Base-by-base conservation (phyloP, 2,329 filamentous ascomycete species). In the Colletotrichum zoysiae region DNA sequence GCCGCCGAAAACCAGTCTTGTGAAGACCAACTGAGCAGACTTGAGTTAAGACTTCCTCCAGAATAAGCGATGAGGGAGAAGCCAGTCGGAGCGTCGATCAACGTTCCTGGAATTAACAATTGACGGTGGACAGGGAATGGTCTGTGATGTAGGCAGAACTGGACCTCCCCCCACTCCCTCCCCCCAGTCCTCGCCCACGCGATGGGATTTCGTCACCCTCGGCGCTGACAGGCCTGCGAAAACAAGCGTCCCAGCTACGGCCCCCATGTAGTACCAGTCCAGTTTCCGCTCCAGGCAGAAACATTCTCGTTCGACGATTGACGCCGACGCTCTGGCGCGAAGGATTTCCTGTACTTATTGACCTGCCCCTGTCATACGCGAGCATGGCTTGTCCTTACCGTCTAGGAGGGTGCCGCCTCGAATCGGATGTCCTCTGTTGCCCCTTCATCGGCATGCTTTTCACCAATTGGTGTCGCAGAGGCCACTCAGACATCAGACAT, bases 261-360 rank as follows among this genome's bases (percentile, higher is more conserved):
- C 23, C 44, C n/a, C 59, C 59, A 51, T 50, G 59, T 38, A 12
- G 14, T 38, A 33, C 18, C 48, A 18, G 20, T 26, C 33, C 18
- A 20, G n/a, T 63, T 33, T 12, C 40, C 11, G 5, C 48, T 63
- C 61, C n/a, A 71, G 64, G 68, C 68, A 71, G 68, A 62, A 51
- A 71, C 14, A 67, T 71, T 71, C 57, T 71, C 51, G 30, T 30
- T 58, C 7, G 9, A 26, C 38, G 50, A 26, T 56, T 56, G 46
- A 30, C 30, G 61, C 67, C 48, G 42, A 38, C n/a, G n/a, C 16
- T 62, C 44, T 30, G 30, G 30, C 33, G 30, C 33, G 12, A 40
- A 23, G 59, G n/a, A 30, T 62, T 20, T 7, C 23, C 26, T 8
- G 12, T 50, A 61, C 59, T 38, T 23, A 20, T 26, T 40, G 3